Evolutionary conservation across 768 basidiomycete species (phyloP).

Genomic region (Rhizopogon sp.): DNA sequence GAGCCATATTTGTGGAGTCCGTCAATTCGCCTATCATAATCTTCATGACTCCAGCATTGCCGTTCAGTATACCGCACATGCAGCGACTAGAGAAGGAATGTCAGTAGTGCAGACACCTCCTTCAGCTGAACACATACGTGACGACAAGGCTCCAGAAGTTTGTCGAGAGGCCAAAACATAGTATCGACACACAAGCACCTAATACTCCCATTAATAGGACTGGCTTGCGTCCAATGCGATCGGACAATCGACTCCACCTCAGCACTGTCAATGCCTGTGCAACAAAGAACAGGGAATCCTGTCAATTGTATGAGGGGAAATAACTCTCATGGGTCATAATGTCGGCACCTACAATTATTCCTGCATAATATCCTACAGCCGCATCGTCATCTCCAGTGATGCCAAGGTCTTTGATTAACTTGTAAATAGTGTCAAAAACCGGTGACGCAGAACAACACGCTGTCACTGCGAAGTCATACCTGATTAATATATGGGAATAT

Average conservation of each 20-base stretch:
- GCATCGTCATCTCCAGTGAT: slow-evolving; percentile 58
- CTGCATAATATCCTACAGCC: slow-evolving; percentile 67
- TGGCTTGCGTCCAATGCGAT: slow-evolving; percentile 56
- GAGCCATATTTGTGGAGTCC: slow-evolving; percentile 29
- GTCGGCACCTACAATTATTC: slow-evolving; percentile 40
- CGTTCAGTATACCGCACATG: slow-evolving; percentile 31
- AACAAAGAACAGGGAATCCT: slow-evolving; percentile 62
- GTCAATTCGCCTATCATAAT: slow-evolving; percentile 63
- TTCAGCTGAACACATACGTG: slow-evolving; percentile 32
- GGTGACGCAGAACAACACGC: neutral
- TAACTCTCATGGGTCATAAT: neutral
- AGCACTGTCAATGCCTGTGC: slow-evolving; percentile 54
- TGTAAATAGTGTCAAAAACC: neutral
- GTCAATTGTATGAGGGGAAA: neutral
- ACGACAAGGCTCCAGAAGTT: slow-evolving; percentile 49
- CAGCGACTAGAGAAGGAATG: slow-evolving; percentile 20
- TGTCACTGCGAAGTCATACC: slow-evolving; percentile 12
- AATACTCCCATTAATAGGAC: slow-evolving; percentile 50
- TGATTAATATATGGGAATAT: slow-evolving; percentile 47
- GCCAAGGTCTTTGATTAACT: slow-evolving; percentile 59
- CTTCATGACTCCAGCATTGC: slow-evolving; percentile 56
- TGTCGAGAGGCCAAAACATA: slow-evolving; percentile 57
- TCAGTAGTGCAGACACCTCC: neutral
- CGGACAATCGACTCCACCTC: slow-evolving; percentile 62
- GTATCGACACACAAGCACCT: slow-evolving; percentile 46